Conservation (phyloP, 768 basidiomycete genomes). For the Rhodosporidiobolus odoratus region DNA sequence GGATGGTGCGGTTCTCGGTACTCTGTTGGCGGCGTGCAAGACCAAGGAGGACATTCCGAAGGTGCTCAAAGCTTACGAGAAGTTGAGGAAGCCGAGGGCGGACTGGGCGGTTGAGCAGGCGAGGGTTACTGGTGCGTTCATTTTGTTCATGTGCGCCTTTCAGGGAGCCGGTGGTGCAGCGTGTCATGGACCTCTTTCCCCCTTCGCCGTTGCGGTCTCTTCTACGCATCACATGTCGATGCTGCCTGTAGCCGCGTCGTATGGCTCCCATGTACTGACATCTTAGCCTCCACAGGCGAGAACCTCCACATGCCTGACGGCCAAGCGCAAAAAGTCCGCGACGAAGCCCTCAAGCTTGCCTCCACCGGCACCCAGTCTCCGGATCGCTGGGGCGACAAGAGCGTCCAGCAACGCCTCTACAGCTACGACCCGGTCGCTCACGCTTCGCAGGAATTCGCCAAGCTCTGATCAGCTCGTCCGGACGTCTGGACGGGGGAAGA, state of each 20-base stretch:
- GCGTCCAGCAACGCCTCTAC: constrained; percentile 16
- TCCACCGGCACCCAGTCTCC: constrained; percentile 4
- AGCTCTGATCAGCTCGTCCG: neutral
- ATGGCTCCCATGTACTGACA: neutral
- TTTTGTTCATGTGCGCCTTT: too few species aligned
- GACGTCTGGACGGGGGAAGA: neutral
- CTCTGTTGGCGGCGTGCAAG: constrained; percentile 42
- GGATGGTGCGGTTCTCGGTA: constrained; percentile 48
- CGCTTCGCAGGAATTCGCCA: constrained; percentile 10
- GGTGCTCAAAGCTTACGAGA: constrained; percentile 17
- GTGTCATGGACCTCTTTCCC: too few species aligned
- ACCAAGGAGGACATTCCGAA: constrained; percentile 30
- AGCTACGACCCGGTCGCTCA: constrained; percentile 15
- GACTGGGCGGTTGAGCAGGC: constrained; percentile 34
- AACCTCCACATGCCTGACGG: constrained; percentile 30
- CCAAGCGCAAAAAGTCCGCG: constrained; percentile 8
- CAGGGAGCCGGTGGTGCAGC: too few species aligned
- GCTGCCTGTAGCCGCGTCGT: too few species aligned
- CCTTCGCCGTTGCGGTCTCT: too few species aligned
- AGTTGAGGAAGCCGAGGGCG: constrained; percentile 24
- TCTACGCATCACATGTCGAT: too few species aligned
- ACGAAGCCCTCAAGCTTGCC: constrained; percentile 16
- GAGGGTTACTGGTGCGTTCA: constrained; percentile 11
- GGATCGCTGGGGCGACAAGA: constrained; percentile 29
- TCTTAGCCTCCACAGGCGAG: constrained; percentile 2